Percentiles rank a stretch among this genome's conserved stretches.
Evolutionary conservation across 352 stramenopile genomes (phyloP).

Genomic region (Phytophthora colocasiae): DNA sequence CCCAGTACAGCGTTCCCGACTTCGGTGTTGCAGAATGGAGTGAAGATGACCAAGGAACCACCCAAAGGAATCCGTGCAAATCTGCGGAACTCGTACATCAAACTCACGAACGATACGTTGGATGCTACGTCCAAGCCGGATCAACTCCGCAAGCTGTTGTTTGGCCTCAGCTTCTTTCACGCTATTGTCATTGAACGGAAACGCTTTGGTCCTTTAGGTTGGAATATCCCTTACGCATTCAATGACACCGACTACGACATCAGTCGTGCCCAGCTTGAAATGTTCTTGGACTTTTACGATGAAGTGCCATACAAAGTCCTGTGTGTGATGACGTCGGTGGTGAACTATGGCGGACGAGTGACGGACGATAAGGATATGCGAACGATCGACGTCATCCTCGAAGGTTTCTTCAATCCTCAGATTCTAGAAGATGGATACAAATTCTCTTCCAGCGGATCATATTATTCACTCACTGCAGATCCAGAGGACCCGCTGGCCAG

Average conservation of each 20-base stretch:
- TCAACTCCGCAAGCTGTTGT: slow-evolving; percentile 95
- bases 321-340: slow-evolving; percentile 93
- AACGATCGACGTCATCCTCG: slow-evolving; percentile 91
- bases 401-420: slow-evolving; percentile 88
- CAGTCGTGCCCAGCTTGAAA: slow-evolving; percentile 80
- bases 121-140: slow-evolving; percentile 87
- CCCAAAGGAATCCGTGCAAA: slow-evolving; percentile 94
- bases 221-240: slow-evolving; percentile 98
- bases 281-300: slow-evolving; percentile 91
- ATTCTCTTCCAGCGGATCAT: slow-evolving; percentile 87
- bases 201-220: slow-evolving; percentile 95
- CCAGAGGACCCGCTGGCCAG: slow-evolving; percentile 67
- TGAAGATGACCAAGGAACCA: slow-evolving; percentile 98
- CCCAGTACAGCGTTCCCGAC: slow-evolving; percentile 88
- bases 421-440: slow-evolving; percentile 82
- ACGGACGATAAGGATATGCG: slow-evolving; percentile 96
- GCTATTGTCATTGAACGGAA: slow-evolving; percentile 94
- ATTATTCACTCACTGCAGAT: slow-evolving; percentile 86
- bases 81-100: slow-evolving; percentile 95
- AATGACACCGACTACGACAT: slow-evolving; percentile 97
- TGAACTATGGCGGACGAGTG: slow-evolving; percentile 95
- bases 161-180: slow-evolving; percentile 93
- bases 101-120: slow-evolving; percentile 91
- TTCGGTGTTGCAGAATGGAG: slow-evolving; percentile 94
- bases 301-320: slow-evolving; percentile 90